A percentile compares a stretch with the other conserved stretches of the same genome.
Conservation (phyloP, 2,329 filamentous ascomycete species). For the Fusarium compactum region DNA sequence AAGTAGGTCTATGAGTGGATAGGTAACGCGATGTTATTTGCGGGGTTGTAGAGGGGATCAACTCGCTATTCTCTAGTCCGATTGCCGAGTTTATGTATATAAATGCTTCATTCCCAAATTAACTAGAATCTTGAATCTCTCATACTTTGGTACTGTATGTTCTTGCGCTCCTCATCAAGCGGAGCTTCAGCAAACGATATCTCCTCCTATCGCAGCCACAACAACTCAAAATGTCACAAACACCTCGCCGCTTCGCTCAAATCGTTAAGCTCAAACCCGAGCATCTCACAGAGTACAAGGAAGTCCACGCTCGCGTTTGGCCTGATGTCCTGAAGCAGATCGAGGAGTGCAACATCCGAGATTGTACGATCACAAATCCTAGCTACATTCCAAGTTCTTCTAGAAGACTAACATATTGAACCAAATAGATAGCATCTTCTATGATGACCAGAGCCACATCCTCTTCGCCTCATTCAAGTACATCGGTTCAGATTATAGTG, state of each 20-base stretch:
- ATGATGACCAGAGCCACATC: constrained; percentile 71
- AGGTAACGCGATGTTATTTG: constrained; percentile 9
- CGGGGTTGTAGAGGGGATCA: constrained; percentile 26
- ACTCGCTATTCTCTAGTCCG: constrained; percentile 40
- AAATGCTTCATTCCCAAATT: constrained; percentile 2
- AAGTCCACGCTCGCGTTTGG: constrained; percentile 80
- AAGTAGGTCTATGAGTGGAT: not conserved
- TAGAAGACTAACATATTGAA: not conserved
- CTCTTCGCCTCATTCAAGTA: constrained; percentile 85
- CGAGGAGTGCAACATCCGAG: constrained; percentile 77
- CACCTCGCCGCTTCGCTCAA: constrained; percentile 73
- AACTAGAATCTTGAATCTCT: not conserved
- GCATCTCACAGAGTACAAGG: constrained; percentile 76
- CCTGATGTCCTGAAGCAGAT: constrained; percentile 82
- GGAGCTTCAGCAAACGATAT: not conserved
- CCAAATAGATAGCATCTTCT: constrained; percentile 77
- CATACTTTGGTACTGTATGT: not conserved
- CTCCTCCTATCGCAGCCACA: not conserved
- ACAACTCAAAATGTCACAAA: constrained; percentile 45
- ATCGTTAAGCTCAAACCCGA: constrained; percentile 79
- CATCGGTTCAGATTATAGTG: constrained; percentile 76
- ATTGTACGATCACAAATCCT: constrained; percentile 64
- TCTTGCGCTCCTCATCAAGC: not conserved
- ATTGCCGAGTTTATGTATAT: constrained; percentile 31
- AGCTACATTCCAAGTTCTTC: not conserved